These are phyloP conservation scores for Moesziomyces sp. DNA, from an alignment of 1,284 basidiomycete species.

Conservation along the genomic window DNA sequence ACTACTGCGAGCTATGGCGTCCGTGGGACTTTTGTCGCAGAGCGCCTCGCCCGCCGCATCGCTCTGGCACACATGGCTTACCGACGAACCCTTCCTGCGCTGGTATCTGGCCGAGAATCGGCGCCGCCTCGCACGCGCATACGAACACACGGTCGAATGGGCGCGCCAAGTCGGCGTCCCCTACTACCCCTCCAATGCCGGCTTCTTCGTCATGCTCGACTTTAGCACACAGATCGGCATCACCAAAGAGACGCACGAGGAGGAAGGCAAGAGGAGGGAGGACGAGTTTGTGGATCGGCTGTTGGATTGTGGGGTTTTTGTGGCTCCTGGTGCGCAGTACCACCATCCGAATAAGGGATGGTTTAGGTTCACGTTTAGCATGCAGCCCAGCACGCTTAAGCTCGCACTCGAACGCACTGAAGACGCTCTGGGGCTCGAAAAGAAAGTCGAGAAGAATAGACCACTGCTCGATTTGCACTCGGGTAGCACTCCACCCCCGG, in stretches of 20 bases:
- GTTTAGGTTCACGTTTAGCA: slow-evolving; percentile 54
- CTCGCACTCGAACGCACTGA: slow-evolving; percentile 42
- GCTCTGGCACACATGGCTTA: slow-evolving; percentile 43
- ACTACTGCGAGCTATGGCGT: slow-evolving; percentile 37
- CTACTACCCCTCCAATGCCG: slow-evolving; percentile 40
- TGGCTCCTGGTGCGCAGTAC: slow-evolving; percentile 55
- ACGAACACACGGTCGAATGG: slow-evolving; percentile 30
- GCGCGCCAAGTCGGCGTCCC: slow-evolving; percentile 30
- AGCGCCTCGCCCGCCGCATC: slow-evolving; percentile 29
- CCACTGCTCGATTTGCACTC: slow-evolving; percentile 5
- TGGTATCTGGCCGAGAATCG: slow-evolving; percentile 57
- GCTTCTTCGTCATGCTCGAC: slow-evolving; percentile 55
- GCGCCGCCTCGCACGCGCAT: slow-evolving; percentile 29
- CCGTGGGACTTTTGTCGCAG: slow-evolving; percentile 35
- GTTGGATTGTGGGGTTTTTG: slow-evolving; percentile 34
- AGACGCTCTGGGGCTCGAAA: slow-evolving; percentile 26
- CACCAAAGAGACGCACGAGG: neutral
- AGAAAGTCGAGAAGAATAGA: slow-evolving; percentile 17
- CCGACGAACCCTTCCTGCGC: slow-evolving; percentile 33
- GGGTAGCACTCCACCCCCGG: neutral
- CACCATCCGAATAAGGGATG: slow-evolving; percentile 49
- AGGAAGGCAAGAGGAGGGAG: slow-evolving; percentile 23
- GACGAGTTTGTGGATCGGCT: slow-evolving; percentile 20
- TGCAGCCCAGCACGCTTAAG: slow-evolving; percentile 40
- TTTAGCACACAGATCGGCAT: slow-evolving; percentile 15